Percentiles rank a stretch among this genome's conserved stretches.
These are phyloP conservation scores for Colletotrichum ledebouriae DNA, from an alignment of 2,329 filamentous ascomycete species.

Conservation along the genomic window DNA sequence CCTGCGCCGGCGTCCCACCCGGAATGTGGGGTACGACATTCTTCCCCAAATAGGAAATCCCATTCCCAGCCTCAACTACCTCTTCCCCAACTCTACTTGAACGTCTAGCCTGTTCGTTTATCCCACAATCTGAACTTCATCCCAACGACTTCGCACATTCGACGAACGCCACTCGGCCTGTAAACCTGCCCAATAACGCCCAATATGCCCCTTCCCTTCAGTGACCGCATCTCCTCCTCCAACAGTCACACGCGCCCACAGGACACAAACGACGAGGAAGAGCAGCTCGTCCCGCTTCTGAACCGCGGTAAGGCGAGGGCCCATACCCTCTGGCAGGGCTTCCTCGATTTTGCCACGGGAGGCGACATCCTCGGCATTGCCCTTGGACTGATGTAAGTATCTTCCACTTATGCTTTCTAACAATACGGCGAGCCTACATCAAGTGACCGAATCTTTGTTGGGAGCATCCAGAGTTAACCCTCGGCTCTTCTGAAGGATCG, in stretches of 20 bases:
- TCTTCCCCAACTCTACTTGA: conserved; percentile 13
- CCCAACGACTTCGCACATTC: conserved; percentile 6
- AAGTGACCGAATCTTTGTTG: no score
- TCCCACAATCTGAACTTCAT: conserved; percentile 1
- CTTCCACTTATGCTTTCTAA: background rate
- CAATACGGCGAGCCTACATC: no score
- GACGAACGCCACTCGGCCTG: background rate
- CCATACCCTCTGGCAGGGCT: conserved; percentile 70
- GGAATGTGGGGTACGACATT: conserved; percentile 39
- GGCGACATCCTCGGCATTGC: conserved; percentile 83
- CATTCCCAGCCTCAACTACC: conserved; percentile 17
- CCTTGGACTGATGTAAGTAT: conserved; percentile 77
- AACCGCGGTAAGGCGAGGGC: conserved; percentile 61
- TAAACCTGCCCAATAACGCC: background rate
- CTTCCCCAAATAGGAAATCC: conserved; percentile 36
- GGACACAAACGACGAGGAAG: conserved; percentile 50
- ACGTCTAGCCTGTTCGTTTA: background rate
- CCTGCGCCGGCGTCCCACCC: conserved; percentile 17
- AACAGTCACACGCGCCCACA: conserved; percentile 48
- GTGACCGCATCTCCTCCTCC: conserved; percentile 30
- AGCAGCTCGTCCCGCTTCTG: conserved; percentile 56
- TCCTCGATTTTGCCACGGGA: conserved; percentile 79
- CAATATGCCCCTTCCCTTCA: conserved; percentile 33
- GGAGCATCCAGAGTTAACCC: no score
- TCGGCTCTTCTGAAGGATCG: conserved; percentile 63